These are phyloP conservation scores for Pterula multifida DNA, from an alignment of 1,284 basidiomycete species.

Conservation along the genomic window DNA sequence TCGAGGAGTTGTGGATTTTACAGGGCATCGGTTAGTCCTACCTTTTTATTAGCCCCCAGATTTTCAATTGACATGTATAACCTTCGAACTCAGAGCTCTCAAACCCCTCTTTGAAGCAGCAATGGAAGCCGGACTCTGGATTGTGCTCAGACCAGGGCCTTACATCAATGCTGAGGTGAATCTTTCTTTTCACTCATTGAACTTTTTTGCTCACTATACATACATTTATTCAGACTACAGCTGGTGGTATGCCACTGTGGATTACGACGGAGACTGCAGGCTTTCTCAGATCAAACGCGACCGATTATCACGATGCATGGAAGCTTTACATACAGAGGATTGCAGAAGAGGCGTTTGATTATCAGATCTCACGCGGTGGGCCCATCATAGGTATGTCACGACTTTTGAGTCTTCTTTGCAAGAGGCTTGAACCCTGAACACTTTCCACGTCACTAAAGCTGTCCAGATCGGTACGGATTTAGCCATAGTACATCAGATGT, in stretches of 20 bases:
- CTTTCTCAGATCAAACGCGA: conserved; percentile 36
- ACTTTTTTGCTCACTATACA: too few species aligned
- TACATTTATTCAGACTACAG: conserved; percentile 19
- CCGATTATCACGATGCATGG: conserved; percentile 58
- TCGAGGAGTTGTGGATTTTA: conserved; percentile 59
- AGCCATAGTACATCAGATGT: not conserved
- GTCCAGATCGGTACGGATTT: conserved; percentile 47
- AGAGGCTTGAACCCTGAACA: not conserved
- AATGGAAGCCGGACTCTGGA: conserved; percentile 48
- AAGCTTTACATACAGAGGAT: conserved; percentile 56
- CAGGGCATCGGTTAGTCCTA: conserved; percentile 35
- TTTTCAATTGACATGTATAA: not conserved
- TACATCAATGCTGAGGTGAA: conserved; percentile 79
- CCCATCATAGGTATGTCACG: conserved; percentile 53
- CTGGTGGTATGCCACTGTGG: conserved; percentile 75
- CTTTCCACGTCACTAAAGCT: conserved; percentile 23
- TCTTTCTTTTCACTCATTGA: not conserved
- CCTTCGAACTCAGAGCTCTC: conserved; percentile 19
- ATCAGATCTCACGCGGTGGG: conserved; percentile 60
- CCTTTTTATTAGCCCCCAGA: conserved; percentile 48
- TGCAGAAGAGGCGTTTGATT: conserved; percentile 42
- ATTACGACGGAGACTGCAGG: conserved; percentile 34
- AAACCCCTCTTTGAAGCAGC: conserved; percentile 47
- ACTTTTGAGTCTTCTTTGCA: too few species aligned
- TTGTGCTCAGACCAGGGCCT: conserved; percentile 44